Conservation (phyloP, 2,329 filamentous ascomycete species). For the Fusarium sp. region DNA sequence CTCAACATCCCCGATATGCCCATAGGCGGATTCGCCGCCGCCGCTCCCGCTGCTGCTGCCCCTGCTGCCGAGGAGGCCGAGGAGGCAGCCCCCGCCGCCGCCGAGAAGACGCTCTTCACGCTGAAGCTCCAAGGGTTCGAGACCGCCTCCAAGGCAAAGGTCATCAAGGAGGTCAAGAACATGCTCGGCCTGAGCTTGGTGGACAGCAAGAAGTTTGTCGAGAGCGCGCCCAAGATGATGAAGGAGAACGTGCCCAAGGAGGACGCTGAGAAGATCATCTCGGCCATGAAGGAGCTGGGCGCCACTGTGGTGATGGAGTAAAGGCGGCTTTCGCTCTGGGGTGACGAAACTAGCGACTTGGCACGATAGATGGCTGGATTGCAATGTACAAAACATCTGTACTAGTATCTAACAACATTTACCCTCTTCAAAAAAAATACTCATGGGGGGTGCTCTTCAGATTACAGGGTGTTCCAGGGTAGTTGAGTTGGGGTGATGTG, state of each 20-base stretch:
- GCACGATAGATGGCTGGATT: constrained; percentile 50
- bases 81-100: constrained; percentile 86
- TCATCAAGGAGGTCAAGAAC: constrained; percentile 99
- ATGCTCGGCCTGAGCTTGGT: constrained; percentile 95
- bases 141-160: constrained; percentile 90
- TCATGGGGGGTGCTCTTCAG: constrained; percentile 29
- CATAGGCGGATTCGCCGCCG: constrained; percentile 88
- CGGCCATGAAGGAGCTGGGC: constrained; percentile 91
- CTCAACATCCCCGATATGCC: constrained; percentile 99
- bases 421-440: constrained; percentile 32
- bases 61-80: constrained; percentile 83
- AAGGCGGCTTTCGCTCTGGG: constrained; percentile 45
- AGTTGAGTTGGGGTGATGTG: constrained; percentile 6
- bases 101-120: constrained; percentile 98
- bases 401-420: constrained; percentile 51
- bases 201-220: constrained; percentile 99
- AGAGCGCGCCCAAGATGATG: constrained; percentile 97
- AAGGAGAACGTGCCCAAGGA: constrained; percentile 99
- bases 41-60: constrained; percentile 67
- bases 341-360: constrained; percentile 40
- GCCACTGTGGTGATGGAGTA: constrained; percentile 94
- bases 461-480: constrained; percentile 28
- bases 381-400: constrained; percentile 56
- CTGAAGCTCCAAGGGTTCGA: constrained; percentile 95
- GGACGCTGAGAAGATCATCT: constrained; percentile 98